Evolutionary conservation across 192 early-diverging fungal species (phyloP).

Genomic region (Linnemannia hyalina): DNA sequence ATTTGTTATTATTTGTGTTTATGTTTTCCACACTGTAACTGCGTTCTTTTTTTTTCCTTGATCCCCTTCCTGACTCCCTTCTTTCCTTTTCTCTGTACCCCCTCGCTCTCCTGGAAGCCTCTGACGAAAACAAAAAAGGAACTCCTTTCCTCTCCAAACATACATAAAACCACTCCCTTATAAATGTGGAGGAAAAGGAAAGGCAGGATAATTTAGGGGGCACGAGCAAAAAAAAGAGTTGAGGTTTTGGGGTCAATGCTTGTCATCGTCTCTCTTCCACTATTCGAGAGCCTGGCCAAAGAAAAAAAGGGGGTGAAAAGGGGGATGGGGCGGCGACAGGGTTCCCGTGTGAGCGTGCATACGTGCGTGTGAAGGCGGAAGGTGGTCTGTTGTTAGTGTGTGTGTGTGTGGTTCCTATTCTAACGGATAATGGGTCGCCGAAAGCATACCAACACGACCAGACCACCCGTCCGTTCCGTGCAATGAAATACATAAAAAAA

Average conservation of each 20-base stretch:
- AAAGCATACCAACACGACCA: not conserved
- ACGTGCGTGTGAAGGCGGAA: not conserved
- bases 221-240: not conserved
- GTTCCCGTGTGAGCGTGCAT: not conserved
- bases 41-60: not conserved
- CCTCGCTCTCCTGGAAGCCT: not conserved
- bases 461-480: not conserved
- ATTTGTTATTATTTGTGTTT: not conserved
- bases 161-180: not conserved
- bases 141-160: too few species aligned
- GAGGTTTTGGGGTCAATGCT: not conserved
- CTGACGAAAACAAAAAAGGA: not conserved
- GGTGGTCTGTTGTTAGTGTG: not conserved
- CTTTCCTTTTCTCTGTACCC: not conserved
- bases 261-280: not conserved
- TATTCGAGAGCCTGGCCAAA: not conserved
- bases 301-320: not conserved
- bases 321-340: not conserved
- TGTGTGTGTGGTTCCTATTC: not conserved
- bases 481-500: not conserved
- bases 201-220: not conserved
- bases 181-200: not conserved
- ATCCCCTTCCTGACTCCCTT: too few species aligned
- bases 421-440: not conserved
- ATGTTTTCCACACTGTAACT: not conserved